Conservation (phyloP, 495 filamentous ascomycete species). For the Xylaria grammica region DNA sequence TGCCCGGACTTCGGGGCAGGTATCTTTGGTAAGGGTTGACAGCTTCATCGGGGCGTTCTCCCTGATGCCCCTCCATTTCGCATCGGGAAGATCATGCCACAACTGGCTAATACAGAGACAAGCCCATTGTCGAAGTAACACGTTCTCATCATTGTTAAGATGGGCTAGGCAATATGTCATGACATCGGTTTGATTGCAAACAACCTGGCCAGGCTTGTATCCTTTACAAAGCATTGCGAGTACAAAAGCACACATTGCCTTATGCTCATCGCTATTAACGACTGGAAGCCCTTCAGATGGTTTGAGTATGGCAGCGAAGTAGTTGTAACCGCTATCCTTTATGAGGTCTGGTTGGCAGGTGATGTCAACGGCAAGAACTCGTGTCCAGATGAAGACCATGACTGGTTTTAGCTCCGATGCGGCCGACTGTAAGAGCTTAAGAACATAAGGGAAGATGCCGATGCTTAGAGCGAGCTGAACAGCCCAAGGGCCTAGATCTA, state of each 20-base stretch:
- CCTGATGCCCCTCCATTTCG: slow-evolving; percentile 91
- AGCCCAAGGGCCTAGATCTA: slow-evolving; percentile 96
- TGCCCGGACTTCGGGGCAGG: slow-evolving; percentile 91
- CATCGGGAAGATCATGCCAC: slow-evolving; percentile 88
- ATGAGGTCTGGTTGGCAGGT: slow-evolving; percentile 90
- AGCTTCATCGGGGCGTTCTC: slow-evolving; percentile 79
- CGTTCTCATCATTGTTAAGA: slow-evolving; percentile 83
- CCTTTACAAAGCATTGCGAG: slow-evolving; percentile 95
- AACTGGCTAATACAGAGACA: slow-evolving; percentile 95
- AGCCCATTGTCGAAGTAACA: slow-evolving; percentile 91
- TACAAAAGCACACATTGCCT: slow-evolving; percentile 99
- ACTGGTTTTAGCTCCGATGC: slow-evolving; percentile 94
- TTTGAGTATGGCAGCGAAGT: slow-evolving; percentile 90
- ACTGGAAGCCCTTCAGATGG: slow-evolving; percentile 82
- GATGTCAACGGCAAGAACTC: slow-evolving; percentile 93
- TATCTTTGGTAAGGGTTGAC: slow-evolving; percentile 80
- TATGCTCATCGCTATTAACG: slow-evolving; percentile 85
- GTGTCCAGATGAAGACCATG: slow-evolving; percentile 99
- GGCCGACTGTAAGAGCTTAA: slow-evolving; percentile 94
- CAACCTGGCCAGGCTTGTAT: slow-evolving; percentile 86
- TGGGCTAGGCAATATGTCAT: slow-evolving; percentile 83
- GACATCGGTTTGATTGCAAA: slow-evolving; percentile 83
- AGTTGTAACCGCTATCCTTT: slow-evolving; percentile 95
- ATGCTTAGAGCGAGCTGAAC: slow-evolving; percentile 96
- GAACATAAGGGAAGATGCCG: slow-evolving; percentile 97